These are phyloP conservation scores for Cyclospora cayetanensis DNA, from an alignment of 169 alveolate species.

Conservation along the genomic window DNA sequence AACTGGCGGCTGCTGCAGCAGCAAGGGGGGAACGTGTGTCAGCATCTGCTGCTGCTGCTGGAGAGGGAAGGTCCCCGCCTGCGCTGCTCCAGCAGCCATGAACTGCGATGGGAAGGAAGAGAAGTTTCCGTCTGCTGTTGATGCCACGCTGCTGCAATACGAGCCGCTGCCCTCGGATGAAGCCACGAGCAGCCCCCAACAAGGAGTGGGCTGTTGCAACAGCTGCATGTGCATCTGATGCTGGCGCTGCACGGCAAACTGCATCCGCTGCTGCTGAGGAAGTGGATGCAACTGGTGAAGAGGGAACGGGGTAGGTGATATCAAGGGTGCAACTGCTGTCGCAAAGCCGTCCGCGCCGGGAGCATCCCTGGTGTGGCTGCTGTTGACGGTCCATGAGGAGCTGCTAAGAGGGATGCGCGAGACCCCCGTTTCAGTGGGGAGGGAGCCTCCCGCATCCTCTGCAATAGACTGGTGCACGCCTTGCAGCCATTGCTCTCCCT, in stretches of 20 bases:
- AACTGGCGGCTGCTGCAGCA: neutral
- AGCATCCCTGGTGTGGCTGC: neutral
- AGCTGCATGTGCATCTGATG: neutral
- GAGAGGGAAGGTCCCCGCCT: neutral
- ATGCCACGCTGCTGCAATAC: neutral
- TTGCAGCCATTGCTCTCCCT: neutral
- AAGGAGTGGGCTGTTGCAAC: neutral
- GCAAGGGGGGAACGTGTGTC: neutral
- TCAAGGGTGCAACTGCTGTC: too few species aligned
- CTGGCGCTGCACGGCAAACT: neutral
- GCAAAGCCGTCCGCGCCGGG: neutral
- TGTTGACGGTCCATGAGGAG: neutral
- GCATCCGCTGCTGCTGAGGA: constrained; percentile 19
- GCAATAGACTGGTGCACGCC: neutral
- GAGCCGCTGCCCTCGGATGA: neutral
- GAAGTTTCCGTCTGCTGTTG: too few species aligned
- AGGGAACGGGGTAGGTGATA: too few species aligned
- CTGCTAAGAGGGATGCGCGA: constrained; percentile 4
- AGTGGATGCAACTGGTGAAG: neutral
- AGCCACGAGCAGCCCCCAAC: neutral
- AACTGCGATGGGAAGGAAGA: neutral
- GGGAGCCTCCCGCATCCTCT: neutral
- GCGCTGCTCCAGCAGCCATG: neutral
- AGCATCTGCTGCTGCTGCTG: constrained; percentile 6
- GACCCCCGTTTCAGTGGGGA: neutral